These are phyloP conservation scores for Fusarium sp. DNA, from an alignment of 2,329 filamentous ascomycete species.

Conservation along the genomic window DNA sequence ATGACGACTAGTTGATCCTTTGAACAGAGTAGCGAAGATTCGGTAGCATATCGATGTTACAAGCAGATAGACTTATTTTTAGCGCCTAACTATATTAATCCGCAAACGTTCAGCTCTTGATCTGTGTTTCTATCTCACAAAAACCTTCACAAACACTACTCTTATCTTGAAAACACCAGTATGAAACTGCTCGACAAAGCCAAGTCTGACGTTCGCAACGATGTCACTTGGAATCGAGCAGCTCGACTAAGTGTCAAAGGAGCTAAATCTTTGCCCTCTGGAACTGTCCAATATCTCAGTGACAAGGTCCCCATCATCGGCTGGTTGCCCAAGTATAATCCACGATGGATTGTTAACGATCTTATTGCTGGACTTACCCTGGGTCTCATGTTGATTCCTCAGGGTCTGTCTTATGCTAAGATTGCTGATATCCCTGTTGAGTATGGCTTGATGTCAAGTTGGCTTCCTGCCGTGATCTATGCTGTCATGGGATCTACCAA, in stretches of 20 bases:
- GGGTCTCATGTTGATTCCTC: slow-evolving; percentile 71
- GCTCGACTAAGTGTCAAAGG: slow-evolving; percentile 36
- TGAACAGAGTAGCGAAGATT: background rate
- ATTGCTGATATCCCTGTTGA: slow-evolving; percentile 72
- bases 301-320: slow-evolving; percentile 72
- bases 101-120: background rate
- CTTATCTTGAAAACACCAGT: background rate
- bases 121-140: background rate
- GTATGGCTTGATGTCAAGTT: slow-evolving; percentile 70
- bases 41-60: background rate
- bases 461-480: slow-evolving; percentile 69
- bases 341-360: slow-evolving; percentile 72
- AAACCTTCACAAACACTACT: background rate
- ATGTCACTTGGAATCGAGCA: slow-evolving; percentile 45
- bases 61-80: background rate
- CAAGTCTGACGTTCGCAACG: slow-evolving; percentile 35
- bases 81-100: slow-evolving; percentile 24
- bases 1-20: background rate
- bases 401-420: slow-evolving; percentile 72
- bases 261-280: slow-evolving; percentile 60
- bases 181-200: slow-evolving; percentile 42
- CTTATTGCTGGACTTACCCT: slow-evolving; percentile 71
- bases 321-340: slow-evolving; percentile 73
- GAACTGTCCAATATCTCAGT: slow-evolving; percentile 65
- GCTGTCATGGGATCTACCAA: slow-evolving; percentile 73